Conservation (phyloP, 768 basidiomycete genomes). For the Pleurotus sapidus region DNA sequence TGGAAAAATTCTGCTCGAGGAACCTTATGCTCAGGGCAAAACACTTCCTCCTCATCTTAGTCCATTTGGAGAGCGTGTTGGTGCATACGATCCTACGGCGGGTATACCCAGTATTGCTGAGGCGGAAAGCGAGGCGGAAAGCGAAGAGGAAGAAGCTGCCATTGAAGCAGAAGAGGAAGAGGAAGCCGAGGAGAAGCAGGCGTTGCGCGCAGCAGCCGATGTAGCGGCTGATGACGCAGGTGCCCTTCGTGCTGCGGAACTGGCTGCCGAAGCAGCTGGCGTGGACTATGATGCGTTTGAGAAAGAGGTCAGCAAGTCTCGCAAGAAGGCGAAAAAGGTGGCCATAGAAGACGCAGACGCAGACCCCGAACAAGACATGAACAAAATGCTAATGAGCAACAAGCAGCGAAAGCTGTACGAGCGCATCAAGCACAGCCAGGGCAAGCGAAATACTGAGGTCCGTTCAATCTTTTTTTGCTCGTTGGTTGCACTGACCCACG, state of each 20-base stretch:
- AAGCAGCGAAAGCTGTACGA: slow-evolving; percentile 92
- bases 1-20: slow-evolving; percentile 80
- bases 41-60: slow-evolving; percentile 92
- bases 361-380: slow-evolving; percentile 77
- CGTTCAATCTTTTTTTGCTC: slow-evolving; percentile 21
- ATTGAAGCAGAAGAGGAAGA: slow-evolving; percentile 24
- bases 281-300: slow-evolving; percentile 79
- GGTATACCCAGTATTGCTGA: slow-evolving; percentile 23
- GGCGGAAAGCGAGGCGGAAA: slow-evolving; percentile 28
- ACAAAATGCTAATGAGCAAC: slow-evolving; percentile 98
- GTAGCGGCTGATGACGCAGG: slow-evolving; percentile 52
- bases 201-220: slow-evolving; percentile 28
- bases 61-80: slow-evolving; percentile 84
- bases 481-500: not conserved
- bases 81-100: slow-evolving; percentile 68
- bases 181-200: slow-evolving; percentile 20
- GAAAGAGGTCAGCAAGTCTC: slow-evolving; percentile 64
- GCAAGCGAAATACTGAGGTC: slow-evolving; percentile 78
- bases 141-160: slow-evolving; percentile 30
- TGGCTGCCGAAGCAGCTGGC: slow-evolving; percentile 89
- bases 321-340: slow-evolving; percentile 34
- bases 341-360: slow-evolving; percentile 25
- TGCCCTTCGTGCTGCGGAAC: slow-evolving; percentile 79
- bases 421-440: slow-evolving; percentile 86
- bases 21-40: slow-evolving; percentile 81